These are phyloP conservation scores for Yamadazyma phyllophila DNA, from an alignment of 805 yeast species.

Conservation along the genomic window DNA sequence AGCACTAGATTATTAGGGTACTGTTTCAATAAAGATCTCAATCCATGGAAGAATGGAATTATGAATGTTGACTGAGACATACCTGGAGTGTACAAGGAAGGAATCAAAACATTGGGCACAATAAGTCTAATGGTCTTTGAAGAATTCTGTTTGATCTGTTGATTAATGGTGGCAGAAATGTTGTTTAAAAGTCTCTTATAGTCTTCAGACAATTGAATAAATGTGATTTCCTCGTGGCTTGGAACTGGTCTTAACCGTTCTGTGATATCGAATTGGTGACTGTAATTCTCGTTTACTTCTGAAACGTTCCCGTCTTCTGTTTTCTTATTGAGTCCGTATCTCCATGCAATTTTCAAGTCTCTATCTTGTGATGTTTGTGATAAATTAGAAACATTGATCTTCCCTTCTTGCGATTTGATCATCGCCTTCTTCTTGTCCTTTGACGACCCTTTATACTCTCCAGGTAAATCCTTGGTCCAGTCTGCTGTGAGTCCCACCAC, in stretches of 20 bases:
- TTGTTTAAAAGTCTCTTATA: slow-evolving; percentile 30
- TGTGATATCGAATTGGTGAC: slow-evolving; percentile 73
- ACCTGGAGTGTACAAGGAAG: slow-evolving; percentile 62
- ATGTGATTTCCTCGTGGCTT: slow-evolving; percentile 55
- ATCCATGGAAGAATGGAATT: slow-evolving; percentile 58
- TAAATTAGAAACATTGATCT: slow-evolving; percentile 67
- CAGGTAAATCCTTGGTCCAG: slow-evolving; percentile 76
- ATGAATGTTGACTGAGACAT: slow-evolving; percentile 46
- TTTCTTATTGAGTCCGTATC: slow-evolving; percentile 59
- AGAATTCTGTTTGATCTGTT: slow-evolving; percentile 37
- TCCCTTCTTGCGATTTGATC: slow-evolving; percentile 55
- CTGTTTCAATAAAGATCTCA: slow-evolving; percentile 53
- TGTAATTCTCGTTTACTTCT: slow-evolving; percentile 49
- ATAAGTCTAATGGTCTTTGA: slow-evolving; percentile 59
- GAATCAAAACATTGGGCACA: slow-evolving; percentile 77
- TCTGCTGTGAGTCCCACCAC: slow-evolving; percentile 56
- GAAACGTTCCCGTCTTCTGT: slow-evolving; percentile 18
- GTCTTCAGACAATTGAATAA: slow-evolving; percentile 40
- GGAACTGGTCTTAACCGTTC: slow-evolving; percentile 68
- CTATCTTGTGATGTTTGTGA: slow-evolving; percentile 29
- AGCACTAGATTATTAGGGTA: slow-evolving; percentile 47
- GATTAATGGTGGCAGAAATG: slow-evolving; percentile 37
- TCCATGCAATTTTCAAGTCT: slow-evolving; percentile 90
- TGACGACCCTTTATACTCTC: slow-evolving; percentile 65
- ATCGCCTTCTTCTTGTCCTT: slow-evolving; percentile 63